Evolutionary conservation across 2,329 filamentous ascomycete species (phyloP), one percentile per base, ranked within the genome.

Genomic region (Dothideomycetes sp.): DNA sequence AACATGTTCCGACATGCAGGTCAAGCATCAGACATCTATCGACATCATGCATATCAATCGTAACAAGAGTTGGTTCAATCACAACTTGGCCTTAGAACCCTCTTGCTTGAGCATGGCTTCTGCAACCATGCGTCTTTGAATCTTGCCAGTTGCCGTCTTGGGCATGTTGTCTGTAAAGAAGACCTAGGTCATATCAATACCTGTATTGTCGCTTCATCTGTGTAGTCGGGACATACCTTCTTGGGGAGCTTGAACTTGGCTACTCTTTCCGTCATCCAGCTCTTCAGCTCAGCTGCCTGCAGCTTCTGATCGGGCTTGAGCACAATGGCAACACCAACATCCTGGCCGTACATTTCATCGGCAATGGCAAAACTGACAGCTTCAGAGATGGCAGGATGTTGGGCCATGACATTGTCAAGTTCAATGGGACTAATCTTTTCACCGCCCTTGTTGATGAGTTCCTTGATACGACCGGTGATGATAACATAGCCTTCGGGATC

Each of bases 401-500:
- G 73, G n/a, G 80, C 71, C 19, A 93, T 67, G 10, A 83, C 76
- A 51, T 93, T 93, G 67, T 93, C 85, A 23, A 93, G 70, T 64
- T 93, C 85, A 41, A 91, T 88, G 1, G 86, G 85, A 50, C 78
- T 84, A 57, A 93, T 91, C 68, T 91, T 91, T 67, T 93, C 85
- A 45, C 85, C 85, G 41, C 82, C 84, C 64, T 89, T 88, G 64
- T 87, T 87, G 69, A 94, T 93, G 38, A 94, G 70, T 64, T 94
- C 86, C 70, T 94, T 94, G 65, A 93, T 93, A 39, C 86, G 73
- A n/a, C 86, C 86, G 0, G 86, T 93, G 62, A 94, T 89, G 55
- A 84, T 72, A 9, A 94, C 67, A 57, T 91, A 93, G 45, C 84
- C 84, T 51, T 91, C 83, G 44, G 76, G 65, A 53, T 93, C 85